phyloP scores from a whole-genome alignment of 2,329 filamentous ascomycete species.

The Colletotrichum melonis region DNA sequence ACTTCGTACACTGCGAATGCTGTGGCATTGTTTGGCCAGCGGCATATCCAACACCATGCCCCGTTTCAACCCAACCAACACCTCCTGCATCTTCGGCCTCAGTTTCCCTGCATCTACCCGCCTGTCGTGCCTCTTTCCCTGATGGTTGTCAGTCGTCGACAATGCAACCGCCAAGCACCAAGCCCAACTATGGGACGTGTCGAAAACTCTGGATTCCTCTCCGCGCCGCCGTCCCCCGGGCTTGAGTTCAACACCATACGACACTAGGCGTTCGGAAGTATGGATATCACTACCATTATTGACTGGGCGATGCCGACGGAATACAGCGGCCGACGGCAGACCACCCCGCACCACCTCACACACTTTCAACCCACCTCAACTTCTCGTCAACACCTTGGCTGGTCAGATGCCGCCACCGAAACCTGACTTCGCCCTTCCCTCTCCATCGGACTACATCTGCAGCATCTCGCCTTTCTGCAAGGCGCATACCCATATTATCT shows the following conservation, averaged over 20 bases:
- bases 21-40: neutral
- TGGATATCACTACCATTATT: neutral
- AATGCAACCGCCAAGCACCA: conserved; percentile 10
- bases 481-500: conserved; percentile 3
- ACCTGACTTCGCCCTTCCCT: neutral
- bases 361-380: neutral
- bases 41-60: neutral
- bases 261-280: neutral
- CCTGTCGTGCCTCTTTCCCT: conserved; percentile 19
- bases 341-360: neutral
- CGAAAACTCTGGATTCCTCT: conserved; percentile 16
- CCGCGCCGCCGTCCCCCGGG: neutral
- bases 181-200: conserved; percentile 14
- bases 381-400: neutral
- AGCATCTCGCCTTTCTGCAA: conserved; percentile 19
- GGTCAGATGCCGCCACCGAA: neutral
- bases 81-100: conserved; percentile 16
- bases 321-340: neutral
- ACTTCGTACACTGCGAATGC: neutral
- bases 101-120: conserved; percentile 5
- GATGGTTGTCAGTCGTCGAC: conserved; percentile 12
- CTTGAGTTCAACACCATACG: neutral
- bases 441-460: conserved; percentile 2
- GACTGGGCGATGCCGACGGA: neutral
- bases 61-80: conserved; percentile 27